These are phyloP conservation scores for Huiozyma sinensis DNA, from an alignment of 805 yeast genomes.

Conservation along the genomic window DNA sequence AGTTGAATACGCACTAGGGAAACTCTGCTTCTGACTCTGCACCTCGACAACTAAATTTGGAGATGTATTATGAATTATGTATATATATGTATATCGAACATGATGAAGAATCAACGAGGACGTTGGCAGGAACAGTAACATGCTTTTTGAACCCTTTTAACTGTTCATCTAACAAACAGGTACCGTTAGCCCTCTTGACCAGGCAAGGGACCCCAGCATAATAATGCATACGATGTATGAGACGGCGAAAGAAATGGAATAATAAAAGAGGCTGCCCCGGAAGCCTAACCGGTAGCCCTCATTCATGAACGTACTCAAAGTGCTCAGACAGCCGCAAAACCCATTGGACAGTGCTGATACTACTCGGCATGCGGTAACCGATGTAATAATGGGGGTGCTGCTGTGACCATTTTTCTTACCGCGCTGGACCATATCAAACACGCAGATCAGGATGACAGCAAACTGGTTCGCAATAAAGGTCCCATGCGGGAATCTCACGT, in stretches of 20 bases:
- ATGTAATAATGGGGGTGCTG: conserved; percentile 23
- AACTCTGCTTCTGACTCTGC: neutral
- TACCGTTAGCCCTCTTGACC: conserved; percentile 37
- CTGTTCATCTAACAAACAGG: conserved; percentile 8
- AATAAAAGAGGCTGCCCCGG: conserved; percentile 40
- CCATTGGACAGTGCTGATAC: conserved; percentile 50
- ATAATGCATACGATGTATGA: conserved; percentile 44
- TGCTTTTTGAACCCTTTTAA: neutral
- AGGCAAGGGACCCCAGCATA: conserved; percentile 60
- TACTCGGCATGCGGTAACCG: conserved; percentile 37
- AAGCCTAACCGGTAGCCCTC: conserved; percentile 41
- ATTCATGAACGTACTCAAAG: conserved; percentile 67
- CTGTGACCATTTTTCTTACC: conserved; percentile 29
- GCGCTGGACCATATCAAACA: conserved; percentile 24
- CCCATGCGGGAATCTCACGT: conserved; percentile 42
- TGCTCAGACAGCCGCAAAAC: conserved; percentile 59
- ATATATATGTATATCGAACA: neutral
- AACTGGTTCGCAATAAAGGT: conserved; percentile 40
- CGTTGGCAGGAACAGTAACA: neutral
- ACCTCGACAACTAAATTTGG: neutral
- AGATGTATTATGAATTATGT: neutral
- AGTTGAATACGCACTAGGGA: conserved; percentile 2
- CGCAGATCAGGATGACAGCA: conserved; percentile 24
- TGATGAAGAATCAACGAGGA: neutral
- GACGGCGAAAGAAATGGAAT: conserved; percentile 33